A percentile compares a stretch with the other conserved stretches of the same genome.
Conservation (phyloP, 2,329 filamentous ascomycete genomes). For the Phialophora verrucosa region DNA sequence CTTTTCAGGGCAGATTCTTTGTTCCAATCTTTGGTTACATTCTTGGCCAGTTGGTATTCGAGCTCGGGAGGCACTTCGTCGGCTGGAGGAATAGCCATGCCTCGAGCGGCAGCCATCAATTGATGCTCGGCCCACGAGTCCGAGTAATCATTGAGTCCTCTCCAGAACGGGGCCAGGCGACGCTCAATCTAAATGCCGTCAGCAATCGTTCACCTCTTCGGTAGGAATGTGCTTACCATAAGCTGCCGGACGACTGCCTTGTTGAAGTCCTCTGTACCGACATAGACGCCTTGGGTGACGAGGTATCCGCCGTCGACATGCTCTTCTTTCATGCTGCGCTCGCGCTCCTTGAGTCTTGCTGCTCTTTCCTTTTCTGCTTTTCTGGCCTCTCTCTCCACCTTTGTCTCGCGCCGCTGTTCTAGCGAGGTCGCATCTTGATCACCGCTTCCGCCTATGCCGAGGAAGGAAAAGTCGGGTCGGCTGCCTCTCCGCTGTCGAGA, state of each 20-base stretch:
- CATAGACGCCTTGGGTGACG: conserved; percentile 93
- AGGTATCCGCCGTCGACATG: conserved; percentile 92
- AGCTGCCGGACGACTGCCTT: conserved; percentile 86
- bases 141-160: conserved; percentile 85
- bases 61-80: conserved; percentile 80
- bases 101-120: conserved; percentile 86
- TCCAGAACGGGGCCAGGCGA: conserved; percentile 92
- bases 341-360: conserved; percentile 78
- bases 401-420: conserved; percentile 78
- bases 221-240: conserved; percentile 65
- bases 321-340: conserved; percentile 88
- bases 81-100: conserved; percentile 79
- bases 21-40: conserved; percentile 52
- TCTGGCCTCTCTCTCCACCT: conserved; percentile 86
- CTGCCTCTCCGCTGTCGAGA: conserved; percentile 60
- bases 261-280: conserved; percentile 89
- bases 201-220: background rate
- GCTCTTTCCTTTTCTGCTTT: conserved; percentile 80
- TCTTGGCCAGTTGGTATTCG: conserved; percentile 57
- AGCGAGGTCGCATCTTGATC: conserved; percentile 58
- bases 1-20: conserved; percentile 69
- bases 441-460: conserved; percentile 58
- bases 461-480: conserved; percentile 64
- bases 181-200: conserved; percentile 76
- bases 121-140: conserved; percentile 93